A percentile compares a stretch with the other conserved stretches of the same genome.
Conservation (phyloP, 2,329 filamentous ascomycete species). For the Trichoderma arundinaceum region DNA sequence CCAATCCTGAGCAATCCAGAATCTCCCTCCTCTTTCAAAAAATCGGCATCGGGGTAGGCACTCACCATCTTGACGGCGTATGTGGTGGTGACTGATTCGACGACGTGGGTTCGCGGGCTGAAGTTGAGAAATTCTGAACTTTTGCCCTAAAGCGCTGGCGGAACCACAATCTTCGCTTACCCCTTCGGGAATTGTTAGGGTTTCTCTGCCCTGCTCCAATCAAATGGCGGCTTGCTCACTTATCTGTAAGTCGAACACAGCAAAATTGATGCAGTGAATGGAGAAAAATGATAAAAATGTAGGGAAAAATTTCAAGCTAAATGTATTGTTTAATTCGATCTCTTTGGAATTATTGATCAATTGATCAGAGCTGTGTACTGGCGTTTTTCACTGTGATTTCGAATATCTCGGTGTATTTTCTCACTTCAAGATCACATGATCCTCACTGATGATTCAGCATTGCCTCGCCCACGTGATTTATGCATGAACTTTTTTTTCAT, state of each 20-base stretch:
- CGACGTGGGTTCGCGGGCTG: constrained; percentile 56
- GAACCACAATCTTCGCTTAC: constrained; percentile 54
- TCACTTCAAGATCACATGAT: constrained; percentile 21
- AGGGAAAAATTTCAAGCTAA: background rate
- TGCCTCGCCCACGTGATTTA: background rate
- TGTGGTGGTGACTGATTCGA: constrained; percentile 60
- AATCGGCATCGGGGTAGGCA: constrained; percentile 38
- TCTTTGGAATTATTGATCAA: background rate
- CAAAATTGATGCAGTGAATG: background rate
- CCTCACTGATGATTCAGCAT: constrained; percentile 13
- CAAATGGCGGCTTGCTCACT: constrained; percentile 15
- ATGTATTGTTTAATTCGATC: background rate
- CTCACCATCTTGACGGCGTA: constrained; percentile 64
- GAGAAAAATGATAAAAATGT: background rate
- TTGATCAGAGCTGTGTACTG: background rate
- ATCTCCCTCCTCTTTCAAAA: constrained; percentile 17
- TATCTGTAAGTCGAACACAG: background rate
- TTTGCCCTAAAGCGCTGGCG: constrained; percentile 49
- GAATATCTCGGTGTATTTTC: background rate
- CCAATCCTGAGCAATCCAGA: constrained; percentile 9
- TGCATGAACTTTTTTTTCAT: background rate
- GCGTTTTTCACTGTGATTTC: background rate
- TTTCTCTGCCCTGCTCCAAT: constrained; percentile 47
- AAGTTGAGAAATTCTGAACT: constrained; percentile 56
- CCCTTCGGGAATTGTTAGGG: constrained; percentile 48